Conservation (phyloP, 2,329 filamentous ascomycete genomes). For the Fusarium sp. region DNA sequence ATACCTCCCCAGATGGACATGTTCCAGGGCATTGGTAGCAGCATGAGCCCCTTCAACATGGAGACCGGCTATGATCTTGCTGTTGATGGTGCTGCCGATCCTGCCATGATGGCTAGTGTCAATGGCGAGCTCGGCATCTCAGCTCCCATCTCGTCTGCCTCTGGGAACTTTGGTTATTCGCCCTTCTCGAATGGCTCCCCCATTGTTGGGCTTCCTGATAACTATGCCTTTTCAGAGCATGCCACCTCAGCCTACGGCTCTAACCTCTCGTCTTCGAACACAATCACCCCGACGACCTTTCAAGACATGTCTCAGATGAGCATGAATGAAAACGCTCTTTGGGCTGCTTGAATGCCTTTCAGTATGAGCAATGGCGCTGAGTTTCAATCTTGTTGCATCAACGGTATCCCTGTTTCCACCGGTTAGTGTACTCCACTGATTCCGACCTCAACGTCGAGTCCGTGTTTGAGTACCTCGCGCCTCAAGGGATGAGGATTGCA, state of each 20-base stretch:
- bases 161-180: constrained; percentile 37
- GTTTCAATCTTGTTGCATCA: constrained; percentile 24
- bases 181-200: constrained; percentile 38
- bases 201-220: constrained; percentile 33
- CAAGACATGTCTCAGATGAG: constrained; percentile 41
- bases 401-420: constrained; percentile 28
- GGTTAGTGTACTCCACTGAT: constrained; percentile 17
- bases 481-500: constrained; percentile 33
- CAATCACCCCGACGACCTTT: constrained; percentile 42
- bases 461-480: constrained; percentile 12
- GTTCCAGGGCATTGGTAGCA: constrained; percentile 39
- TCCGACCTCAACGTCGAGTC: constrained; percentile 12
- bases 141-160: constrained; percentile 42
- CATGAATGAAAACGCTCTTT: constrained; percentile 34
- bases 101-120: constrained; percentile 31
- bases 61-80: constrained; percentile 37
- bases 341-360: constrained; percentile 25
- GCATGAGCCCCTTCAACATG: constrained; percentile 36
- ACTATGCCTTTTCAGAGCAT: constrained; percentile 43
- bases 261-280: constrained; percentile 43
- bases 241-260: constrained; percentile 40
- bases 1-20: constrained; percentile 33
- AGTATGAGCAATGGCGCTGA: constrained; percentile 12
- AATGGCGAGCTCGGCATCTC: constrained; percentile 32
- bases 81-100: constrained; percentile 33